Evolutionary conservation across 1,139 yeast genomes (phyloP).

Genomic region (Geotrichum reessii): DNA sequence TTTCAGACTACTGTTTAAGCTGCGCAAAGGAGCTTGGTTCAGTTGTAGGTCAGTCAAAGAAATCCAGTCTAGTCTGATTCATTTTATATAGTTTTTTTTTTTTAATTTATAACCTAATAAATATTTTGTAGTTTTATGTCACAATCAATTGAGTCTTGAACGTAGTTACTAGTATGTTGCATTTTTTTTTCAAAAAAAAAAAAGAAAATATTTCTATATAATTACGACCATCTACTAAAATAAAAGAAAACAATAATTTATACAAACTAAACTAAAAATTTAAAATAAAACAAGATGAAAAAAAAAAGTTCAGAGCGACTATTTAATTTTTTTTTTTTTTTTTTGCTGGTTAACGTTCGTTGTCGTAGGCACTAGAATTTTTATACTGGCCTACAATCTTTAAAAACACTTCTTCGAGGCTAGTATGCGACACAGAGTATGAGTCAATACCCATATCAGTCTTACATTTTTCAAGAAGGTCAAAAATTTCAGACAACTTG

Average conservation of each 20-base stretch:
- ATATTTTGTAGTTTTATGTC: not conserved
- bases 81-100: not conserved
- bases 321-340: too few relatives aligned
- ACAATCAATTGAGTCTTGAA: too few relatives aligned
- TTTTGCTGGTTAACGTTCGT: not conserved
- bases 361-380: not conserved
- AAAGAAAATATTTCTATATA: not conserved
- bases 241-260: not conserved
- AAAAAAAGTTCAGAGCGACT: not conserved
- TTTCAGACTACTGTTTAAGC: constrained; percentile 12
- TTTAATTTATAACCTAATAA: too few relatives aligned
- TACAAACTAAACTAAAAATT: not conserved
- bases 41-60: not conserved
- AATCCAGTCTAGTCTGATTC: not conserved
- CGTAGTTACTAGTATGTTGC: too few relatives aligned
- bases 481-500: constrained; percentile 27
- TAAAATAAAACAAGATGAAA: too few relatives aligned
- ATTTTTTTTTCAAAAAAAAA: too few relatives aligned
- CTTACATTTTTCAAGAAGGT: constrained; percentile 29
- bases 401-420: constrained; percentile 36
- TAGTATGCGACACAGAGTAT: constrained; percentile 33
- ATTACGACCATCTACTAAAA: too few relatives aligned
- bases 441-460: constrained; percentile 28
- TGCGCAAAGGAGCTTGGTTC: constrained; percentile 10
- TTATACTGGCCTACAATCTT: constrained; percentile 28